Evolutionary conservation across 2,329 filamentous ascomycete genomes (phyloP).

Genomic region (Aspergillus puulaauensis): DNA sequence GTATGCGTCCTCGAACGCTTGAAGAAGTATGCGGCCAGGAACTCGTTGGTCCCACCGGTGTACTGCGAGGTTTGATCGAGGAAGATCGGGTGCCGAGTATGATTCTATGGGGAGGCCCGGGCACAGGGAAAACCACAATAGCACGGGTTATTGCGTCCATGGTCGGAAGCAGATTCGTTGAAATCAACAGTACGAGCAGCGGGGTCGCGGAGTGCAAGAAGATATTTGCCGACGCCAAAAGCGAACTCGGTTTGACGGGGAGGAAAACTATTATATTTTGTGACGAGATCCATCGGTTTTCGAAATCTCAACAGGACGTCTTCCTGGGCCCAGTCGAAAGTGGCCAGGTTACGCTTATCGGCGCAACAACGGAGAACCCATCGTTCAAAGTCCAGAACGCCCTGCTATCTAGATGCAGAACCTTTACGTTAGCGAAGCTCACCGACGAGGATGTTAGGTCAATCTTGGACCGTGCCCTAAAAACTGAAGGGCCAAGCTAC

Average conservation of each 20-base stretch:
- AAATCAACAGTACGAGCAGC: conserved; percentile 90
- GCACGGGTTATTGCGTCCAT: conserved; percentile 83
- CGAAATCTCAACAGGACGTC: conserved; percentile 89
- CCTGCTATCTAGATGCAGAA: conserved; percentile 82
- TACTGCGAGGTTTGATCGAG: conserved; percentile 83
- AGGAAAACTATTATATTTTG: conserved; percentile 95
- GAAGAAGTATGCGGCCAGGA: conserved; percentile 91
- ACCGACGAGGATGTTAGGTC: conserved; percentile 67
- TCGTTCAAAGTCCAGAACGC: conserved; percentile 90
- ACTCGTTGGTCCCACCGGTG: conserved; percentile 79
- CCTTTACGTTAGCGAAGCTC: conserved; percentile 80
- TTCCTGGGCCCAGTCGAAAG: conserved; percentile 91
- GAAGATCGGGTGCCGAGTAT: conserved; percentile 85
- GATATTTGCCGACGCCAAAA: conserved; percentile 79
- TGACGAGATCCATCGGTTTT: conserved; percentile 93
- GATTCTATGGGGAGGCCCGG: conserved; percentile 71
- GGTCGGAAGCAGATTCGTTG: conserved; percentile 82
- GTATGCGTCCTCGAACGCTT: conserved; percentile 81
- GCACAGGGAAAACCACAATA: conserved; percentile 64
- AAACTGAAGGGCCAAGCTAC: conserved; percentile 57
- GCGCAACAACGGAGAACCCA: conserved; percentile 95
- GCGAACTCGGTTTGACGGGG: conserved; percentile 76
- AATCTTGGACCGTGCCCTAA: conserved; percentile 76
- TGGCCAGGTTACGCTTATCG: conserved; percentile 86
- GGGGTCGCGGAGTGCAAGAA: conserved; percentile 91